phyloP scores from a whole-genome alignment of 169 alveolate genomes.

The Plasmodium vivax region DNA sequence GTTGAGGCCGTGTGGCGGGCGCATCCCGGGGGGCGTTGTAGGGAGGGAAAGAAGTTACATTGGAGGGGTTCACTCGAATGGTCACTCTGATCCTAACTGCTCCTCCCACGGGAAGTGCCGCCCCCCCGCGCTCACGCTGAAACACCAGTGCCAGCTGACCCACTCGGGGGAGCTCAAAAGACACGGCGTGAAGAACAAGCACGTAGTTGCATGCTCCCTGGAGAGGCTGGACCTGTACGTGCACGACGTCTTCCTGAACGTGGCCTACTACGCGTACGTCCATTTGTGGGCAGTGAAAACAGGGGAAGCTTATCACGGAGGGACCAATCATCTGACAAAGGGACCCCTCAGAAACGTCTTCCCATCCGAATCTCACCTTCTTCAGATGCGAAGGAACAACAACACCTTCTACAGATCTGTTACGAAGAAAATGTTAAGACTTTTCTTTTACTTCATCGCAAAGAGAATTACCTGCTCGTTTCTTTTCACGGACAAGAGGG shows the following conservation, averaged over 20 bases:
- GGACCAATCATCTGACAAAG: background rate
- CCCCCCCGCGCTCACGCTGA: background rate
- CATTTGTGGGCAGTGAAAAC: background rate
- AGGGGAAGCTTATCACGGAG: background rate
- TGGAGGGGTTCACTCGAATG: background rate
- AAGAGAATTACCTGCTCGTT: background rate
- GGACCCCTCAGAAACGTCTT: background rate
- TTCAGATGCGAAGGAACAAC: background rate
- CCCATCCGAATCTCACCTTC: background rate
- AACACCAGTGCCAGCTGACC: background rate
- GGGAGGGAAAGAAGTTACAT: background rate
- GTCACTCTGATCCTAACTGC: background rate
- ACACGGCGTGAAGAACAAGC: background rate
- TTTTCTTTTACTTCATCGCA: background rate
- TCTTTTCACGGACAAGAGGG: background rate
- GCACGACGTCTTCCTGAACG: conserved; percentile 13
- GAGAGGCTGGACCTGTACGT: conserved; percentile 11
- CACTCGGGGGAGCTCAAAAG: background rate
- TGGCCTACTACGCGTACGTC: background rate
- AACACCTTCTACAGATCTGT: background rate
- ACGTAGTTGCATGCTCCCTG: background rate
- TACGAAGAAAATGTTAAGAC: background rate
- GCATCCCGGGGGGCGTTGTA: background rate
- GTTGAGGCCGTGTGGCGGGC: background rate
- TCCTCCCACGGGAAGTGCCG: no score